Evolutionary conservation across 306 rosid species (phyloP).

Genomic region (Vigna trinervia): DNA sequence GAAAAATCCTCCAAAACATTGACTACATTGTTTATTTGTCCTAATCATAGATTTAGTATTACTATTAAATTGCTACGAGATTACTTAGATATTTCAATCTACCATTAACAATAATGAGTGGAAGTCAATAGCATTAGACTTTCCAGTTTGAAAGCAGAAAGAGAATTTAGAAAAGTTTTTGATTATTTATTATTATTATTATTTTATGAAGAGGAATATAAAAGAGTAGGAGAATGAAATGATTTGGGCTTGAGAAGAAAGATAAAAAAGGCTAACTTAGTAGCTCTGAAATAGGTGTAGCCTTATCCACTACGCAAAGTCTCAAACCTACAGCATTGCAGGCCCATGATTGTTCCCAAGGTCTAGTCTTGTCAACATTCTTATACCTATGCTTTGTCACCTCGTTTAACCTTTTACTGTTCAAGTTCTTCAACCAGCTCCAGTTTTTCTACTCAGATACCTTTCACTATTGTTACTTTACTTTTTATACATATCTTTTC

Average conservation of each 20-base stretch:
- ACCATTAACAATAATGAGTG: conserved; percentile 30
- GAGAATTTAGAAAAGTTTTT: not conserved
- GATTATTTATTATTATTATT: not conserved
- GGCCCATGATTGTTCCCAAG: not conserved
- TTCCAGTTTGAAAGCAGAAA: not conserved
- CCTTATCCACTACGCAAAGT: conserved; percentile 4
- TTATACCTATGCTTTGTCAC: not conserved
- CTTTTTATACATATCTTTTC: no score
- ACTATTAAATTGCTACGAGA: not conserved
- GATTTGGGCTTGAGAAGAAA: conserved; percentile 27
- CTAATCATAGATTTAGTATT: conserved; percentile 10
- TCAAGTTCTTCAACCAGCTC: not conserved
- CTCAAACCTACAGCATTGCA: not conserved
- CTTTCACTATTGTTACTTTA: no score
- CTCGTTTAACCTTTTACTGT: not conserved
- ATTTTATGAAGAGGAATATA: not conserved
- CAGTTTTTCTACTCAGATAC: no score
- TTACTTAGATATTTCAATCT: not conserved
- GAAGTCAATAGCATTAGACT: conserved; percentile 34
- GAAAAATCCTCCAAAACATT: conserved; percentile 35
- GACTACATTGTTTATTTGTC: conserved; percentile 38
- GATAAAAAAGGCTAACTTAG: not conserved
- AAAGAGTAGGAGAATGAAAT: not conserved
- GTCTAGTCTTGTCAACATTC: not conserved
- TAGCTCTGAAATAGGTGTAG: not conserved